Base-by-base conservation (phyloP, 164 flowering plant genomes). In the Sedum album region DNA sequence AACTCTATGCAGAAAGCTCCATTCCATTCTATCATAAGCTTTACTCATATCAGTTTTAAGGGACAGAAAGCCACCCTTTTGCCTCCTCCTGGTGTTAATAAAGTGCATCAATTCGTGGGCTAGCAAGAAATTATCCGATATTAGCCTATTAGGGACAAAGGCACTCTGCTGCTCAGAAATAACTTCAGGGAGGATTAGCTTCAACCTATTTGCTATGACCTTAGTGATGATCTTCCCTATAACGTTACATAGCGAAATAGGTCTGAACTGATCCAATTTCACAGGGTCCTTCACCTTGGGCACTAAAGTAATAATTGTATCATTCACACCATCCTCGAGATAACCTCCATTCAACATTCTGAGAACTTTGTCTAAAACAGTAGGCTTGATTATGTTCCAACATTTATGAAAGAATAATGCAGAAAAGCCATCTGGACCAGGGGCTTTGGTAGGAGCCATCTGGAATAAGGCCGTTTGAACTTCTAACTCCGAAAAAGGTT, bases 121-220 rank as follows among this genome's bases (percentile, higher is more conserved):
- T 0, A 70, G 35, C 15, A 65, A 1, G 11, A 65, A n/a, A 23
- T 70, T 70, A 25, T 70, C 68, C 2, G 63, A 46, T 4, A 70
- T 70, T 6, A 30, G 48, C 2, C 68, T 30, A 5, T 46, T 46
- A 1, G 60, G 44, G 21, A 65, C 68, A 49, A 70, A 70, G 0
- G 63, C 62, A 48, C 60, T 64, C 28, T 70, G 68, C n/a, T 7
- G 6, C 2, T 0, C 42, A 10, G 26, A 20, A 28, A 70, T 64
- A 4, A 70, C 26, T 14, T 21, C 1, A 18, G 60, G 61, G 0
- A 70, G 31, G 1, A 64, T 11, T 30, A 20, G 5, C 25, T 33
- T 65, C 33, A 70, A 42, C 1, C 68, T 3, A 23, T 63, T 70
- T 21, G 68, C 35, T 2, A 70, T 21, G 1, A 33, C 39, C 46